phyloP scores from a whole-genome alignment of 768 basidiomycete species.

The Pisolithus tinctorius region DNA sequence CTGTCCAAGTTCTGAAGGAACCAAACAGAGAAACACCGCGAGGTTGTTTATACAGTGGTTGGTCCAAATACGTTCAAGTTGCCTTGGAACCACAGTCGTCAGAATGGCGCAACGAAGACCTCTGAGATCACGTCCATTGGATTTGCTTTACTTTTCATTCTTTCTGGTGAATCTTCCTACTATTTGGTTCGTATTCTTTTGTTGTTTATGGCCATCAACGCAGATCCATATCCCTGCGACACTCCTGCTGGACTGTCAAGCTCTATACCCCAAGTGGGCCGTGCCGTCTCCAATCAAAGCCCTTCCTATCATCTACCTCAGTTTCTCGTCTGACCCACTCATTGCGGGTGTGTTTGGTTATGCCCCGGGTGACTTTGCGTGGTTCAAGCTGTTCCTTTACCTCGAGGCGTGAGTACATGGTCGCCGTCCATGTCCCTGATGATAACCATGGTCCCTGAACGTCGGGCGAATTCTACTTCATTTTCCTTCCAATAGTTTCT shows the following conservation, averaged over 20 bases:
- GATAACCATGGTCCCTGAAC: no score
- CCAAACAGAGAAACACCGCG: no score
- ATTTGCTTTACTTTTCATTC: constrained; percentile 65
- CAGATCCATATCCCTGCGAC: constrained; percentile 67
- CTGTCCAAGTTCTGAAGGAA: no score
- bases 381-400: constrained; percentile 61
- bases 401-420: constrained; percentile 47
- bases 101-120: constrained; percentile 24
- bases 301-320: constrained; percentile 45
- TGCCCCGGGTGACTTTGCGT: constrained; percentile 36
- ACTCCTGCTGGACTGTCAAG: constrained; percentile 64
- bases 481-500: constrained; percentile 34
- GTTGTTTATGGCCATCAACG: background rate
- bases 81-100: background rate
- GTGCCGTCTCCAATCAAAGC: constrained; percentile 42
- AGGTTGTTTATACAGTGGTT: background rate
- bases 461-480: no score
- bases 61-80: background rate
- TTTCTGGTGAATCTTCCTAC: constrained; percentile 44
- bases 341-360: constrained; percentile 45
- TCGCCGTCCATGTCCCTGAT: background rate
- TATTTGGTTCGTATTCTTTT: background rate
- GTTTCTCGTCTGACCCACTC: constrained; percentile 61
- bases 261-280: constrained; percentile 47
- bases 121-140: constrained; percentile 51